phyloP scores from a whole-genome alignment of 2,329 filamentous ascomycete genomes.

The Emmonsia crescens region DNA sequence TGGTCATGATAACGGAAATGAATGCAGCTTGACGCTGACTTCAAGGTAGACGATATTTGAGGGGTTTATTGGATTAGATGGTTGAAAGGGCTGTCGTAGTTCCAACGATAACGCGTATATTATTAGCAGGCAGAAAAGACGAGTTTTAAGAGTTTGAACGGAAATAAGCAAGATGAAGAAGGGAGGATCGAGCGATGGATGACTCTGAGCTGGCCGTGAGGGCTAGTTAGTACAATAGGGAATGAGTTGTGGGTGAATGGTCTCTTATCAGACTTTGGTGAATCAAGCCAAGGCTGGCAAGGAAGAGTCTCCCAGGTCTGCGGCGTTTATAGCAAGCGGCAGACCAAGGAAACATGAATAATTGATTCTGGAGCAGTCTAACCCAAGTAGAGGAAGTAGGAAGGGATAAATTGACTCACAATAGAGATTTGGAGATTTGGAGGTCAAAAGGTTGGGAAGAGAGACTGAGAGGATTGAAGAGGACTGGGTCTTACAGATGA shows the following conservation, averaged over 20 bases:
- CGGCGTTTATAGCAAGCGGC: background rate
- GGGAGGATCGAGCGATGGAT: background rate
- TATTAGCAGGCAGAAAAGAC: background rate
- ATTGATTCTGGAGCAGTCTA: background rate
- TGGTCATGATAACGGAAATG: slow-evolving; percentile 45
- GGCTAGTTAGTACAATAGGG: background rate
- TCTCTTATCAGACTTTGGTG: background rate
- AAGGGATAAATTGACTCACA: background rate
- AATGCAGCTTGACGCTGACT: slow-evolving; percentile 17
- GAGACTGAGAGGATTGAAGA: background rate
- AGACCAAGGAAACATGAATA: background rate
- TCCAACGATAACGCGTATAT: background rate
- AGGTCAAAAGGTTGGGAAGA: background rate
- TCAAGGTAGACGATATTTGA: background rate
- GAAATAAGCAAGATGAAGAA: background rate
- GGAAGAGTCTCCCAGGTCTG: background rate
- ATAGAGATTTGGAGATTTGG: background rate
- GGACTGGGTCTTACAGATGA: background rate
- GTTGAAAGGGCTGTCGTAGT: background rate
- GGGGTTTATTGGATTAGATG: background rate
- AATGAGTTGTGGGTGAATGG: background rate
- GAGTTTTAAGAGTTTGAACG: background rate
- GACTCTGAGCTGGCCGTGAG: background rate
- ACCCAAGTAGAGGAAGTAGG: background rate
- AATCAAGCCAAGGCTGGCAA: background rate